Evolutionary conservation across 768 basidiomycete genomes (phyloP).

Genomic region (Pleurotus citrinopileatus): DNA sequence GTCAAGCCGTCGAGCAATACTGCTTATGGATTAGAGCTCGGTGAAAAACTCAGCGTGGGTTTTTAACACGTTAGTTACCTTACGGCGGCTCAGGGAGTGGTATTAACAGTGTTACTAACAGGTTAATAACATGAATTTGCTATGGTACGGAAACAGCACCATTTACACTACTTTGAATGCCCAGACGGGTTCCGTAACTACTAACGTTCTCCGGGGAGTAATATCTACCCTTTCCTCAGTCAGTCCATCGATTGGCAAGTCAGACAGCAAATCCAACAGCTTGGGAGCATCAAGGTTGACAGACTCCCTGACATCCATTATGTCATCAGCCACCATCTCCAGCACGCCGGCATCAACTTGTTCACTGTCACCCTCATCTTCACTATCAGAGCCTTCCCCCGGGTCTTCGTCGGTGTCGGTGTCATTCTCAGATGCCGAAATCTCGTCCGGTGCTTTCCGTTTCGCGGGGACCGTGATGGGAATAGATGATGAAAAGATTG

Average conservation of each 20-base stretch:
- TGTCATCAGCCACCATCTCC: not conserved
- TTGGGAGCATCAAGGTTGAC: not conserved
- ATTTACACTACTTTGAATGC: not conserved
- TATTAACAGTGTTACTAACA: not conserved
- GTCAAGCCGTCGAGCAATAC: no score
- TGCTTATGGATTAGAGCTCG: no score
- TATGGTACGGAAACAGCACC: not conserved
- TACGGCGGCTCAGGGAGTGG: no score
- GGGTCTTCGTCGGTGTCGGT: not conserved
- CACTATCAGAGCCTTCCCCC: no score
- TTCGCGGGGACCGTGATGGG: not conserved
- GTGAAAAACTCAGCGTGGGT: no score
- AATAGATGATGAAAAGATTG: not conserved
- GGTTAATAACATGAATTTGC: not conserved
- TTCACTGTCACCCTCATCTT: not conserved
- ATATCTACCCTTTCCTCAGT: not conserved
- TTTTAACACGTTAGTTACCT: no score
- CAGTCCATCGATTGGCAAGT: not conserved
- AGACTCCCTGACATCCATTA: not conserved
- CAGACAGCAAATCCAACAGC: conserved; percentile 1
- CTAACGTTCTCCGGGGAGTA: not conserved
- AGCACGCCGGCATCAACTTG: not conserved
- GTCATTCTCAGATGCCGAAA: not conserved
- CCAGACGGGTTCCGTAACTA: not conserved
- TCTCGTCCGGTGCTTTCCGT: not conserved